These are phyloP conservation scores for Fusarium subglutinans DNA, from an alignment of 2,329 filamentous ascomycete genomes.

Conservation along the genomic window DNA sequence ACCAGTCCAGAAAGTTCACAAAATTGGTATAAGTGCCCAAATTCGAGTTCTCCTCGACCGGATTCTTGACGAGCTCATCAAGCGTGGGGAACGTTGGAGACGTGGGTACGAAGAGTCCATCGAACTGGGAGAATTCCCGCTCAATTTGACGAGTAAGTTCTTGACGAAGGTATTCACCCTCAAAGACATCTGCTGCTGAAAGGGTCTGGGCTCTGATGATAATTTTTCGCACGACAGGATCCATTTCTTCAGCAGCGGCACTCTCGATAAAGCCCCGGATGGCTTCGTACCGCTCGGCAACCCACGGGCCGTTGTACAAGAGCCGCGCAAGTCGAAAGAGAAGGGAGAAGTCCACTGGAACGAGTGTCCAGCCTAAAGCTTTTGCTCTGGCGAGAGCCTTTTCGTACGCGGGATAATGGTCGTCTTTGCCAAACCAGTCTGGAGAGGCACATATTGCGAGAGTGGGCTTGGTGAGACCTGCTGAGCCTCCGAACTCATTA, in stretches of 20 bases:
- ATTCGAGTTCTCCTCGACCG: constrained; percentile 62
- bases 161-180: constrained; percentile 50
- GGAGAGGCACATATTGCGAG: constrained; percentile 54
- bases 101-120: constrained; percentile 65
- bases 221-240: constrained; percentile 49
- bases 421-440: constrained; percentile 46
- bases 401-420: constrained; percentile 56
- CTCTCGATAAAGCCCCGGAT: constrained; percentile 57
- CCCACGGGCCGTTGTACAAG: constrained; percentile 66
- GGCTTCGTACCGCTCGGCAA: constrained; percentile 65
- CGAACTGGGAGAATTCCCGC: constrained; percentile 52
- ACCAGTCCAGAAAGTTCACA: constrained; percentile 68
- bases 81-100: constrained; percentile 62
- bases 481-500: constrained; percentile 44
- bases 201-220: constrained; percentile 51
- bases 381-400: constrained; percentile 50
- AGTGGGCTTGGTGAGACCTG: constrained; percentile 41
- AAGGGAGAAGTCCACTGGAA: constrained; percentile 56
- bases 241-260: constrained; percentile 43
- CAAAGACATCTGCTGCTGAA: constrained; percentile 58
- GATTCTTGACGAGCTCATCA: constrained; percentile 59
- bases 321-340: constrained; percentile 63
- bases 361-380: constrained; percentile 53
- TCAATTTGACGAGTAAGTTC: constrained; percentile 54
- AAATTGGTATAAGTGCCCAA: constrained; percentile 68